Evolutionary conservation across 2,329 filamentous ascomycete species (phyloP).

Genomic region (Chalara sp.): DNA sequence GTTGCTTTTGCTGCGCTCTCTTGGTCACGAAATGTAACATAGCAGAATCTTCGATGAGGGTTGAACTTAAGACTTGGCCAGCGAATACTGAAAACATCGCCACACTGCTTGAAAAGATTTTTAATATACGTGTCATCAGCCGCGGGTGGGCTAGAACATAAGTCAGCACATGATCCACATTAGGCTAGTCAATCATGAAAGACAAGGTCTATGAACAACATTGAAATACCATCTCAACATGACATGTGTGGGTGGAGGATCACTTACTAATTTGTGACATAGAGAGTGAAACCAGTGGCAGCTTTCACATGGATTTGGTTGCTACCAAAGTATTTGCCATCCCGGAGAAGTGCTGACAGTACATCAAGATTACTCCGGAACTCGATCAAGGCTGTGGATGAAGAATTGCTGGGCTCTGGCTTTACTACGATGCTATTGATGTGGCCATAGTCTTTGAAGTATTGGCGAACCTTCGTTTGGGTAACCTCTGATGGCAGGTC

Average conservation of each 20-base stretch:
- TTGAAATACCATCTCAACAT: too few species aligned
- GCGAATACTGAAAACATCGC: constrained; percentile 76
- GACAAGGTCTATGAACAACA: too few species aligned
- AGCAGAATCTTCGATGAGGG: constrained; percentile 86
- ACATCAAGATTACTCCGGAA: constrained; percentile 78
- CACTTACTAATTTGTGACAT: constrained; percentile 70
- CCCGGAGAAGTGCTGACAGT: constrained; percentile 69
- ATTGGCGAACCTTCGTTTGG: constrained; percentile 72
- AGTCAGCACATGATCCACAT: too few species aligned
- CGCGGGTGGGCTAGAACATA: constrained; percentile 45
- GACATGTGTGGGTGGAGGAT: too few species aligned
- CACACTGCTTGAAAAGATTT: constrained; percentile 64
- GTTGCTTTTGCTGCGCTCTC: constrained; percentile 66
- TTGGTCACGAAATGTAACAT: constrained; percentile 75
- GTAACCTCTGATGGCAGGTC: constrained; percentile 66
- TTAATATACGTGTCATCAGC: constrained; percentile 67
- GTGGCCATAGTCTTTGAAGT: constrained; percentile 84
- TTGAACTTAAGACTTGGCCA: constrained; percentile 91
- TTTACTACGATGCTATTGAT: constrained; percentile 72
- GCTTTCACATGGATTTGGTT: constrained; percentile 66
- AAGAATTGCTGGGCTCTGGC: constrained; percentile 51
- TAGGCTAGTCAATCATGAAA: too few species aligned
- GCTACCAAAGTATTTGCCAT: constrained; percentile 73
- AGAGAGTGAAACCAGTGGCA: constrained; percentile 75
- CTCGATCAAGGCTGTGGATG: constrained; percentile 72